A percentile compares a stretch with the other conserved stretches of the same genome.
Conservation (phyloP, 2,329 filamentous ascomycete genomes). For the Cercospora sp. region DNA sequence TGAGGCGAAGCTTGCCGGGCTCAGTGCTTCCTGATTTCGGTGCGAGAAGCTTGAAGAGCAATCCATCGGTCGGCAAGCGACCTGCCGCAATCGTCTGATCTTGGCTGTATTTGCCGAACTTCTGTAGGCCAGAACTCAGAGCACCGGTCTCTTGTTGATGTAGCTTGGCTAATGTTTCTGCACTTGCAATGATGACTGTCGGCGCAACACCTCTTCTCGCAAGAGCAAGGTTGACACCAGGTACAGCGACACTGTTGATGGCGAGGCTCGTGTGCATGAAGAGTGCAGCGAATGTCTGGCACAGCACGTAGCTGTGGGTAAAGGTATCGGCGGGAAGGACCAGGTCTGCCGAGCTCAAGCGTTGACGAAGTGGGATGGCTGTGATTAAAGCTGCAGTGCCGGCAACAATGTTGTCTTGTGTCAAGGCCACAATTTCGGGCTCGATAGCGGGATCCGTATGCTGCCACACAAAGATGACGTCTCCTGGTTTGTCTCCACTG, state of each 20-base stretch:
- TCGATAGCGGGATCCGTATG: constrained; percentile 49
- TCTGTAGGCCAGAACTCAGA: constrained; percentile 60
- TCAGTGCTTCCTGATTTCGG: constrained; percentile 56
- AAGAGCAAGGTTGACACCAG: constrained; percentile 67
- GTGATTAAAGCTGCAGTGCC: constrained; percentile 76
- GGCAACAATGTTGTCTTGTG: constrained; percentile 82
- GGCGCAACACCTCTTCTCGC: constrained; percentile 75
- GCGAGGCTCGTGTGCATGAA: constrained; percentile 83
- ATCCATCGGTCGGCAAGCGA: constrained; percentile 67
- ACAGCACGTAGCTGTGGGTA: constrained; percentile 74
- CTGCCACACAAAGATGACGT: constrained; percentile 66
- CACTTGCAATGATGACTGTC: constrained; percentile 77
- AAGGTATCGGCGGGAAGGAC: constrained; percentile 84
- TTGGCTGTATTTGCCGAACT: constrained; percentile 69
- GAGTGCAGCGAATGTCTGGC: constrained; percentile 76
- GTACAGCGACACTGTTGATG: constrained; percentile 81
- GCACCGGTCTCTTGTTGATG: constrained; percentile 62
- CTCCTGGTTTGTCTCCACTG: constrained; percentile 51
- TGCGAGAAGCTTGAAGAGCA: constrained; percentile 63
- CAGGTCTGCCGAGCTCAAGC: constrained; percentile 71
- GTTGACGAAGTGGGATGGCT: constrained; percentile 71
- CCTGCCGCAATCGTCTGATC: constrained; percentile 70
- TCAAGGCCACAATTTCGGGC: constrained; percentile 78
- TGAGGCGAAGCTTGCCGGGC: constrained; percentile 73
- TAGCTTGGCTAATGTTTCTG: constrained; percentile 68